Conservation (phyloP, 1,284 basidiomycete genomes). For the Sparassis latifolia region DNA sequence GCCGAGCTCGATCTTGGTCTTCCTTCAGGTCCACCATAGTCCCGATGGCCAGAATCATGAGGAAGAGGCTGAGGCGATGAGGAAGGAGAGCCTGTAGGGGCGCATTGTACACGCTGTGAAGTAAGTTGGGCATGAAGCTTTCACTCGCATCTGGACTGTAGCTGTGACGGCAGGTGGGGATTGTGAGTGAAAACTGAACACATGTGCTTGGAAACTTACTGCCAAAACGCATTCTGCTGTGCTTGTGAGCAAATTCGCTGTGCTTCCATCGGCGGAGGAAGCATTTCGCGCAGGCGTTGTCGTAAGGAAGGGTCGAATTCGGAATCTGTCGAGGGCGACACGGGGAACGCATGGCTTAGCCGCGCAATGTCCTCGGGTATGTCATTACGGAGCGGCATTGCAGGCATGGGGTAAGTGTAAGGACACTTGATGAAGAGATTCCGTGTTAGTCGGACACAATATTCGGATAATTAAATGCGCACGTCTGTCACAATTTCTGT, state of each 20-base stretch:
- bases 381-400: conserved; percentile 7
- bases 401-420: background rate
- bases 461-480: no score
- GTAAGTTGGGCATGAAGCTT: conserved; percentile 56
- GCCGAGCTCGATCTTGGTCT: conserved; percentile 37
- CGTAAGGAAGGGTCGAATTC: conserved; percentile 45
- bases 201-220: conserved; percentile 38
- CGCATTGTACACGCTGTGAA: conserved; percentile 57
- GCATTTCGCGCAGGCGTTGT: conserved; percentile 49
- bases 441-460: no score
- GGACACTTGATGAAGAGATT: conserved; percentile 24
- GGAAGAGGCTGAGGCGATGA: conserved; percentile 53
- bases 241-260: conserved; percentile 53
- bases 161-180: conserved; percentile 28
- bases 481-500: background rate
- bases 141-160: conserved; percentile 62
- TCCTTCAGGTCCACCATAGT: conserved; percentile 51
- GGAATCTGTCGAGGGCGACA: conserved; percentile 43
- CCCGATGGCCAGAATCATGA: conserved; percentile 57
- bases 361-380: conserved; percentile 49
- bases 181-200: conserved; percentile 7
- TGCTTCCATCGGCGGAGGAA: conserved; percentile 51
- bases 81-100: conserved; percentile 51
- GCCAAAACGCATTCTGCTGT: conserved; percentile 60
- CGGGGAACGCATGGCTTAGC: conserved; percentile 56